Percentiles rank a stretch among this genome's conserved stretches.
These are phyloP conservation scores for Coix lacrymajobi DNA, from an alignment of 176 grass and related monocot genomes.

Conservation along the genomic window DNA sequence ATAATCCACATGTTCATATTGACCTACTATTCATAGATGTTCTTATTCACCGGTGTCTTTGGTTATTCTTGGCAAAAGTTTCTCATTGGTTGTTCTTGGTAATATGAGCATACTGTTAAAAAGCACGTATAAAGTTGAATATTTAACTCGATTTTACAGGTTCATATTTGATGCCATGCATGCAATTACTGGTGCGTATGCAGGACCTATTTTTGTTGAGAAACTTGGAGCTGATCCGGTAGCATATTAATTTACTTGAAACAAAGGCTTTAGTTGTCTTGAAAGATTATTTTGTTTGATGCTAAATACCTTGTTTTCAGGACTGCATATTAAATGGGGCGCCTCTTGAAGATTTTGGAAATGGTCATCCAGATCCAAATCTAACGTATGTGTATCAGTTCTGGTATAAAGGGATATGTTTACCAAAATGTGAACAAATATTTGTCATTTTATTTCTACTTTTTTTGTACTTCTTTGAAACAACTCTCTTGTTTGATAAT, in stretches of 20 bases:
- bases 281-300: constrained; percentile 17
- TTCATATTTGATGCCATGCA: constrained; percentile 92
- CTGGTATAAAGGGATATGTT: neutral
- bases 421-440: neutral
- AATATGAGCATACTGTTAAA: neutral
- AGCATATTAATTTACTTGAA: constrained; percentile 21
- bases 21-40: neutral
- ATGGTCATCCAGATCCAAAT: constrained; percentile 92
- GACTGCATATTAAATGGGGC: constrained; percentile 75
- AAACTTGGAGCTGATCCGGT: constrained; percentile 77
- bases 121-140: constrained; percentile 2
- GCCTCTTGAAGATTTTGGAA: constrained; percentile 87
- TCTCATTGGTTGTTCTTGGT: neutral
- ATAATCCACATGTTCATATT: neutral
- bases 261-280: neutral
- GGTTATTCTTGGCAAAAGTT: neutral
- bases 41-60: neutral
- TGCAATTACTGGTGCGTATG: constrained; percentile 87
- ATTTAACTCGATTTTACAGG: constrained; percentile 41
- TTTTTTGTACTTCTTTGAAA: neutral
- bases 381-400: constrained; percentile 57
- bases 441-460: neutral
- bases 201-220: constrained; percentile 86
- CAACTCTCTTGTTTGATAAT: neutral
- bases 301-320: constrained; percentile 41